Evolutionary conservation across 257 asterid genomes (phyloP).

Genomic region (Solanum paucissectum): DNA sequence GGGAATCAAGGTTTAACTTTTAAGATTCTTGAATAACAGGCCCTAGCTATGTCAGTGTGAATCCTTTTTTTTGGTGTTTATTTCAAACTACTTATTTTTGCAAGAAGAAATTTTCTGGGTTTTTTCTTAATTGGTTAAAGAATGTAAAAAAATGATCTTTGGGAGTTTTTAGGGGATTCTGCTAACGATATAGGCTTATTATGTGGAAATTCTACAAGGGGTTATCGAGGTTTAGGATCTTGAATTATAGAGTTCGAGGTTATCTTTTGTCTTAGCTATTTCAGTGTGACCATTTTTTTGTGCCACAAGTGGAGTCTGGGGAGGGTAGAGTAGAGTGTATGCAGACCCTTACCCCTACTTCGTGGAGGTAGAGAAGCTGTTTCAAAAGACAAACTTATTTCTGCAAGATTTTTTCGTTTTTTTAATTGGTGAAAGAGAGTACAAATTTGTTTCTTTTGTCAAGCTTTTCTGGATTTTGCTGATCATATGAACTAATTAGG

Average conservation of each 20-base stretch:
- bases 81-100: not conserved
- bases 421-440: not conserved
- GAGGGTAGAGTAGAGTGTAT: not conserved
- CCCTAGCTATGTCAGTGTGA: constrained; percentile 16
- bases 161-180: not conserved
- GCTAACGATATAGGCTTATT: not conserved
- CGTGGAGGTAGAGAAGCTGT: not conserved
- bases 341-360: not conserved
- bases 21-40: constrained; percentile 26
- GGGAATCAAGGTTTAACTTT: not conserved
- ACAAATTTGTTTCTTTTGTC: not conserved
- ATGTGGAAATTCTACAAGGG: not conserved
- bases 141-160: not conserved
- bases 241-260: constrained; percentile 59
- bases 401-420: not conserved
- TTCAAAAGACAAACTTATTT: not conserved
- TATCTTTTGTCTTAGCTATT: constrained; percentile 24
- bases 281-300: not conserved
- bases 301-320: not conserved
- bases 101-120: not conserved
- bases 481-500: not conserved
- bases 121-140: not conserved
- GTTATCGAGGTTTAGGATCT: not conserved
- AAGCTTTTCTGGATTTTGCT: not conserved
- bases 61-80: not conserved